Percentiles rank a stretch among this genome's conserved stretches.
phyloP scores from a whole-genome alignment of 441 rosid genomes.

The Erodium texanum region DNA sequence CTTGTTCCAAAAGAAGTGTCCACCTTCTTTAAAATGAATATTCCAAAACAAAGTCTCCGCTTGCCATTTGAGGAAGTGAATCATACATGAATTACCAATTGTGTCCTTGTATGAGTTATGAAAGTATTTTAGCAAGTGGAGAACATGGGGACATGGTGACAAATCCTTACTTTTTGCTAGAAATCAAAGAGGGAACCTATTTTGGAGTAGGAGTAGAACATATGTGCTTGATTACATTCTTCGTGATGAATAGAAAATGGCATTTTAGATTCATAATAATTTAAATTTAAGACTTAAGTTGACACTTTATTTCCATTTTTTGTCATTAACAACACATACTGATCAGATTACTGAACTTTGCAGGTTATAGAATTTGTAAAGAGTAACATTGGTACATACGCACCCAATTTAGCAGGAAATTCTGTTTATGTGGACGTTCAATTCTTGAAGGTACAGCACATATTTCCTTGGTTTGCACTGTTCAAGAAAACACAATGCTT shows the following conservation, averaged over 20 bases:
- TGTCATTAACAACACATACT: neutral
- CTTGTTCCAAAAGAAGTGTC: too few species aligned
- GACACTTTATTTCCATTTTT: neutral
- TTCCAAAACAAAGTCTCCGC: too few species aligned
- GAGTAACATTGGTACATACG: slow-evolving; percentile 51
- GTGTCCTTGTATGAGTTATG: neutral
- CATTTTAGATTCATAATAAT: neutral
- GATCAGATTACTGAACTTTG: slow-evolving; percentile 19
- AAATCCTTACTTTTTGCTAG: neutral
- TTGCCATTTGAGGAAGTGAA: too few species aligned
- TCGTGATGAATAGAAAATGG: neutral
- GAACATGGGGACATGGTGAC: neutral
- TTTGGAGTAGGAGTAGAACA: neutral
- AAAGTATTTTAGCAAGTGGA: neutral
- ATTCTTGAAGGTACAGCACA: slow-evolving; percentile 54
- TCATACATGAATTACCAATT: too few species aligned
- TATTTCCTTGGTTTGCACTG: neutral
- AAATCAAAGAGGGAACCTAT: too few species aligned
- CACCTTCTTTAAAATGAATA: too few species aligned
- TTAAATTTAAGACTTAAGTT: neutral
- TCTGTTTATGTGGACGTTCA: slow-evolving; percentile 63
- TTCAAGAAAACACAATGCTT: neutral
- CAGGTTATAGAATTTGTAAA: slow-evolving; percentile 77
- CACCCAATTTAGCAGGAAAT: slow-evolving; percentile 75
- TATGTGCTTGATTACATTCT: neutral